phyloP scores from a whole-genome alignment of 495 filamentous ascomycete genomes.

The Neurospora sp. region DNA sequence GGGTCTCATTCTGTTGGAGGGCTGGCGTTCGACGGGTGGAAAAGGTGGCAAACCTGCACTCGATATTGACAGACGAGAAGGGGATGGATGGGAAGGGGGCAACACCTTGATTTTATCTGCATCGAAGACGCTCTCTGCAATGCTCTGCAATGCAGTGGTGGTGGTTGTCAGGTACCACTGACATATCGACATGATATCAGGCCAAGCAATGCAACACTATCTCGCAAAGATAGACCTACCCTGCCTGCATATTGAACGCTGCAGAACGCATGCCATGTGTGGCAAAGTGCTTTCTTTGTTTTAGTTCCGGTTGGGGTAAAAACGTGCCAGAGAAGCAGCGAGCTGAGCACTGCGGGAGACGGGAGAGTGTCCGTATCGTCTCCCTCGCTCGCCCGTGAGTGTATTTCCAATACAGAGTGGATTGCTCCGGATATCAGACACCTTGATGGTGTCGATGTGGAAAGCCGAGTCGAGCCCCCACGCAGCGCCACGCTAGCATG shows the following conservation, averaged over 20 bases:
- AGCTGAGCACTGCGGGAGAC: too few relatives aligned
- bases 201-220: neutral
- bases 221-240: neutral
- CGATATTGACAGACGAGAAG: neutral
- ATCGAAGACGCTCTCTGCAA: neutral
- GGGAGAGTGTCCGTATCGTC: neutral
- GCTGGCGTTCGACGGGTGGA: neutral
- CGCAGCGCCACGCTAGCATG: neutral
- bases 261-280: neutral
- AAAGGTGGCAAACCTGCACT: neutral
- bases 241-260: neutral
- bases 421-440: neutral
- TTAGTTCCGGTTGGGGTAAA: neutral
- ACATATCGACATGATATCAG: neutral
- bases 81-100: neutral
- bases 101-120: neutral
- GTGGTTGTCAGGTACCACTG: neutral
- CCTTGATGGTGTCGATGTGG: neutral
- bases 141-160: neutral
- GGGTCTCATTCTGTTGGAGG: neutral
- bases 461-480: neutral
- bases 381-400: neutral
- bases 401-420: neutral
- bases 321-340: neutral
- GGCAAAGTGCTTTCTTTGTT: neutral